Conservation (phyloP, 495 filamentous ascomycete species). For the Amphirosellinia nigrospora region DNA sequence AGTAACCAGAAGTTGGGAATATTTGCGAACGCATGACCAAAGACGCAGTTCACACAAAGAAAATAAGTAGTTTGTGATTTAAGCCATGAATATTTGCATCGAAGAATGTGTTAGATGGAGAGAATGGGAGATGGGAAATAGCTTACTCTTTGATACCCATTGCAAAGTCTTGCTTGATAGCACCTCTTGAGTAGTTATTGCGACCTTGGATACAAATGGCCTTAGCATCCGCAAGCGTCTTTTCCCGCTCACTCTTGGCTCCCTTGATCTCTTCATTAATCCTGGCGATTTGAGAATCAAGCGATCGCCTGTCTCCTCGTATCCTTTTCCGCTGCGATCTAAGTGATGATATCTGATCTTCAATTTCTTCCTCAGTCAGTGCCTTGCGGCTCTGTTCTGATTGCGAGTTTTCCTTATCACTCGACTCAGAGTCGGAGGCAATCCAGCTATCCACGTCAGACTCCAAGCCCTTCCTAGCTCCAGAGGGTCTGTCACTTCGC, state of each 20-base stretch:
- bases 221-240: conserved; percentile 41
- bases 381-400: conserved; percentile 18
- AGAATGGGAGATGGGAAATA: background rate
- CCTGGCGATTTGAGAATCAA: conserved; percentile 24
- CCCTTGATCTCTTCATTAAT: conserved; percentile 29
- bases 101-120: background rate
- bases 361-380: conserved; percentile 33
- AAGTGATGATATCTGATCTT: conserved; percentile 31
- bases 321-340: conserved; percentile 40
- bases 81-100: no score
- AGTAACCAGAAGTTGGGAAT: background rate
- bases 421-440: conserved; percentile 29
- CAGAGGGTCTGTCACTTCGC: conserved; percentile 25
- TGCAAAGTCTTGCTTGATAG: conserved; percentile 67
- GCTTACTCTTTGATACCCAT: conserved; percentile 59
- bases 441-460: conserved; percentile 30
- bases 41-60: no score
- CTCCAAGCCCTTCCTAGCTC: conserved; percentile 33
- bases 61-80: background rate
- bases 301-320: conserved; percentile 21
- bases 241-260: conserved; percentile 33
- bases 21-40: background rate
- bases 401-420: conserved; percentile 42
- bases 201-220: conserved; percentile 62
- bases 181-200: conserved; percentile 62